phyloP scores from a whole-genome alignment of 108 stramenopile genomes.

The Schizochytrium sp. region DNA sequence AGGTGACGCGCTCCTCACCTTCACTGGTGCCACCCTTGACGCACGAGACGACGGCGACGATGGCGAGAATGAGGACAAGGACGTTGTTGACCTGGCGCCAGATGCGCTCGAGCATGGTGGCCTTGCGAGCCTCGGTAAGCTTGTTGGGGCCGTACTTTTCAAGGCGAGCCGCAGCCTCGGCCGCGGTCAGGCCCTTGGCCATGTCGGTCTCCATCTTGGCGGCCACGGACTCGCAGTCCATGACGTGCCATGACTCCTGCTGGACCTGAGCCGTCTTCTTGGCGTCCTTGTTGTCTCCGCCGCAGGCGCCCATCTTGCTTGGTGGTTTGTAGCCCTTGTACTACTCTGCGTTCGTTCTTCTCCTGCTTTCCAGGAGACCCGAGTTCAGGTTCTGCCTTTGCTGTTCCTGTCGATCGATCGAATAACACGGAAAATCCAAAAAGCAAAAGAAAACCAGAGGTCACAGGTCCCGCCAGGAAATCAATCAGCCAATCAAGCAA shows the following conservation, averaged over 20 bases:
- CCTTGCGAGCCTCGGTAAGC: constrained; percentile 15
- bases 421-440: background rate
- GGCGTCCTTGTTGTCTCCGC: background rate
- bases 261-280: background rate
- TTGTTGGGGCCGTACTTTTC: constrained; percentile 29
- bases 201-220: background rate
- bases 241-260: constrained; percentile 7
- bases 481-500: background rate
- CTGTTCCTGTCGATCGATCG: background rate
- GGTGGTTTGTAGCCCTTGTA: background rate
- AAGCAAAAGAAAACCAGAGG: background rate
- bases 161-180: background rate
- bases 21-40: constrained; percentile 41
- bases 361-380: background rate
- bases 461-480: too few relatives aligned
- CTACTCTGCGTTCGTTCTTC: background rate
- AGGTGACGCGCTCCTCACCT: background rate
- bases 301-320: background rate
- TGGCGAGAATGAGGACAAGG: constrained; percentile 75
- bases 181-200: background rate
- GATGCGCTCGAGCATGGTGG: constrained; percentile 6
- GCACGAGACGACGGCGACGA: constrained; percentile 64
- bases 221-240: background rate
- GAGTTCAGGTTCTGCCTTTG: too few relatives aligned
- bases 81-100: constrained; percentile 44